phyloP scores from a whole-genome alignment of 202 grass and related monocot genomes.

The Zizania palustris region DNA sequence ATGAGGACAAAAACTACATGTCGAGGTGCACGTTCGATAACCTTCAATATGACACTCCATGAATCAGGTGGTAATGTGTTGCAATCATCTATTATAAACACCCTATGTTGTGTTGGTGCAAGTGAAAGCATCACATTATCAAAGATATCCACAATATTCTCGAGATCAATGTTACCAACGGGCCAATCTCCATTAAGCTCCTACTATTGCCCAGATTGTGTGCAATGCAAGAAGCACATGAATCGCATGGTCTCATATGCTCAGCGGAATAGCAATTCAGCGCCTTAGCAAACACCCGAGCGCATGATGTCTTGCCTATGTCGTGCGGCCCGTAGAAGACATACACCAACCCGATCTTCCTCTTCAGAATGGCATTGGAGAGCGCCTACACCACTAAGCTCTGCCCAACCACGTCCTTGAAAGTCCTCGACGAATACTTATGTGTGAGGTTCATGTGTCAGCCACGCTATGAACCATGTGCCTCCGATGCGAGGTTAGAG shows the following conservation, averaged over 20 bases:
- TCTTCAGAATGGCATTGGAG: conserved; percentile 75
- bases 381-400: conserved; percentile 82
- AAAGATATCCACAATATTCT: conserved; percentile 69
- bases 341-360: conserved; percentile 72
- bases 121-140: conserved; percentile 68
- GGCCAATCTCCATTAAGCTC: conserved; percentile 81
- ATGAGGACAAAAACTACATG: conserved; percentile 81
- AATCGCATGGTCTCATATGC: conserved; percentile 77
- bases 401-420: conserved; percentile 89
- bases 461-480: conserved; percentile 34
- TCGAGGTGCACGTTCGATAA: conserved; percentile 62
- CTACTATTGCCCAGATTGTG: conserved; percentile 73
- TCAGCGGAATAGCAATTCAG: conserved; percentile 85
- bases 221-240: conserved; percentile 79
- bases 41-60: conserved; percentile 71
- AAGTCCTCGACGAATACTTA: conserved; percentile 84
- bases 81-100: conserved; percentile 88
- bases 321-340: conserved; percentile 76
- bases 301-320: conserved; percentile 92
- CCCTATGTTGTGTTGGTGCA: conserved; percentile 47
- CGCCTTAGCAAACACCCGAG: conserved; percentile 83
- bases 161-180: conserved; percentile 64
- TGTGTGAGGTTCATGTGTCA: conserved; percentile 68
- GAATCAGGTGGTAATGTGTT: conserved; percentile 62
- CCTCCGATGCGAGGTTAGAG: conserved; percentile 57